phyloP scores from a whole-genome alignment of 2,329 filamentous ascomycete species.

The Colletotrichum eremochloae region DNA sequence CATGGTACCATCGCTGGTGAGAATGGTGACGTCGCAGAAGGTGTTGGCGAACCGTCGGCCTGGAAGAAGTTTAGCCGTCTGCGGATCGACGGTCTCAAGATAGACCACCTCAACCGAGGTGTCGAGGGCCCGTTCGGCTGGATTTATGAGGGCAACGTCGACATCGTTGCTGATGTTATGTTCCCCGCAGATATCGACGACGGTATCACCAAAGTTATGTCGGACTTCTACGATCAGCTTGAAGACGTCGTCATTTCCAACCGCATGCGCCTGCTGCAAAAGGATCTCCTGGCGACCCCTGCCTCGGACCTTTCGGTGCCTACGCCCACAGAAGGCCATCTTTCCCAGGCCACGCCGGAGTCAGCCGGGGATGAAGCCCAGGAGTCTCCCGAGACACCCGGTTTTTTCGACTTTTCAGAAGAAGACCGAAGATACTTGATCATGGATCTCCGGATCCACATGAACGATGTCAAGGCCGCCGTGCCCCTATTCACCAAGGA shows the following conservation, averaged over 20 bases:
- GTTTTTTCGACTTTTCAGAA: slow-evolving; percentile 23
- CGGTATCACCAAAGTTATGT: slow-evolving; percentile 92
- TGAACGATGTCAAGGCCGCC: slow-evolving; percentile 93
- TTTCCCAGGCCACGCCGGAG: slow-evolving; percentile 47
- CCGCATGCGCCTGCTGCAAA: slow-evolving; percentile 72
- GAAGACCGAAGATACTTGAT: slow-evolving; percentile 85
- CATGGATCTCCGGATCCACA: slow-evolving; percentile 93
- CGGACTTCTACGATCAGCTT: slow-evolving; percentile 96
- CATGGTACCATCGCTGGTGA: slow-evolving; percentile 81
- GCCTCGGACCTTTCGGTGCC: slow-evolving; percentile 44
- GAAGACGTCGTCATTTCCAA: slow-evolving; percentile 91
- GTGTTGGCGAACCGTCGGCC: slow-evolving; percentile 74
- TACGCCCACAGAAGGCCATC: slow-evolving; percentile 50
- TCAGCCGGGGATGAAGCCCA: neutral
- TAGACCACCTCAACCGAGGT: slow-evolving; percentile 94
- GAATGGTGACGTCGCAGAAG: slow-evolving; percentile 66
- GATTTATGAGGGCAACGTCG: slow-evolving; percentile 97
- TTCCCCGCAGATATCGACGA: slow-evolving; percentile 90
- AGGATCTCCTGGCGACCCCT: slow-evolving; percentile 50
- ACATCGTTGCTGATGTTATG: slow-evolving; percentile 96
- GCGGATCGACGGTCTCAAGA: slow-evolving; percentile 91
- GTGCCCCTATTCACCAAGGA: slow-evolving; percentile 94
- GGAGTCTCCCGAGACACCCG: neutral
- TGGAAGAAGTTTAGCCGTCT: slow-evolving; percentile 98
- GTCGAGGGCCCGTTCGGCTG: slow-evolving; percentile 95